Conservation (phyloP, 2,329 filamentous ascomycete genomes). For the Ascochyta rabiei region DNA sequence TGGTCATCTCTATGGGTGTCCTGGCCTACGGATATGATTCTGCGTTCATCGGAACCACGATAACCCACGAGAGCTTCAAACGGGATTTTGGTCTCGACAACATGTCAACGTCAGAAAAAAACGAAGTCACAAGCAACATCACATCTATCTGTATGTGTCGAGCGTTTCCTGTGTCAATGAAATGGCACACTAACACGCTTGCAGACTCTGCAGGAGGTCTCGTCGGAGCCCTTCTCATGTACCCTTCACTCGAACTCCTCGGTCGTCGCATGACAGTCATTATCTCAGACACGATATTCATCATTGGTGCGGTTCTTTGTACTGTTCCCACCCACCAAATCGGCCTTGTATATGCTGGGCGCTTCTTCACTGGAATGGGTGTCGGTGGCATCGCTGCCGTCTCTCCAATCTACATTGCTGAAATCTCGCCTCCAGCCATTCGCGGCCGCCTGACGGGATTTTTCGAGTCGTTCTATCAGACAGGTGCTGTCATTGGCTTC, state of each 20-base stretch:
- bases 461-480: slow-evolving; percentile 58
- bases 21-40: slow-evolving; percentile 70
- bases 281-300: slow-evolving; percentile 54
- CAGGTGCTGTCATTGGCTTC: slow-evolving; percentile 45
- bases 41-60: slow-evolving; percentile 77
- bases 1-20: slow-evolving; percentile 62
- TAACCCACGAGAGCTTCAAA: slow-evolving; percentile 72
- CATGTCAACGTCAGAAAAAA: slow-evolving; percentile 53
- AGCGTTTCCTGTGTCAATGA: not conserved
- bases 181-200: not conserved
- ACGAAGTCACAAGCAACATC: slow-evolving; percentile 55
- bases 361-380: slow-evolving; percentile 48
- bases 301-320: slow-evolving; percentile 49
- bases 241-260: slow-evolving; percentile 52
- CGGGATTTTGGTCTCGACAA: slow-evolving; percentile 68
- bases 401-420: slow-evolving; percentile 65
- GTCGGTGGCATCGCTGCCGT: slow-evolving; percentile 56
- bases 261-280: slow-evolving; percentile 60
- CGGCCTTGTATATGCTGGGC: slow-evolving; percentile 51
- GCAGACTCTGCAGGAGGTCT: slow-evolving; percentile 57
- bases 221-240: slow-evolving; percentile 58
- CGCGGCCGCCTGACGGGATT: slow-evolving; percentile 62
- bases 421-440: slow-evolving; percentile 63
- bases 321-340: slow-evolving; percentile 36
- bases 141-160: slow-evolving; percentile 48